A percentile compares a stretch with the other conserved stretches of the same genome.
These are phyloP conservation scores for Aristolochia contorta DNA, from an alignment of 164 flowering plant species.

Conservation along the genomic window DNA sequence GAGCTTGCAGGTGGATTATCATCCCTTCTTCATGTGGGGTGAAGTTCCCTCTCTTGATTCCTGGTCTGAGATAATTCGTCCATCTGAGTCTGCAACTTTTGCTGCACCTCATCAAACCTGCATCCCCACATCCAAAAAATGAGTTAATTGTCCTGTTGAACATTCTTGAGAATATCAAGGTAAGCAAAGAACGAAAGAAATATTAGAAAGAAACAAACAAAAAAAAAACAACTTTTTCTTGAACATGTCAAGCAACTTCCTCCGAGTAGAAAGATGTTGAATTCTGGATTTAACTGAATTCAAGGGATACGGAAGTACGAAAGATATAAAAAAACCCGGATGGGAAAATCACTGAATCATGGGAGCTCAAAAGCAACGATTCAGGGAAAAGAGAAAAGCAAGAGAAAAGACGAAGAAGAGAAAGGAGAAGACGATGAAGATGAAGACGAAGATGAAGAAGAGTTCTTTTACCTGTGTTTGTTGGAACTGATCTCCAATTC, in stretches of 20 bases:
- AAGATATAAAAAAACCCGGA: background rate
- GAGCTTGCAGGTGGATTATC: constrained; percentile 82
- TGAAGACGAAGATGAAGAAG: background rate
- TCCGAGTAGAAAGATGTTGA: too few species aligned
- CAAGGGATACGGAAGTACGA: background rate
- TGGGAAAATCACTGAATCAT: background rate
- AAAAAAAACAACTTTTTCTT: background rate
- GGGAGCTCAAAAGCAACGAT: background rate
- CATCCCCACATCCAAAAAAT: too few species aligned
- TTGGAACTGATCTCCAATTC: constrained; percentile 33
- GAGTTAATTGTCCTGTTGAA: too few species aligned
- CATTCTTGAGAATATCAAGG: background rate
- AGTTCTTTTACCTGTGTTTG: constrained; percentile 23
- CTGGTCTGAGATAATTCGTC: constrained; percentile 91
- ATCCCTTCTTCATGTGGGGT: constrained; percentile 89
- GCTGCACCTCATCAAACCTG: constrained; percentile 86
- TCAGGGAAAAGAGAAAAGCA: too few species aligned
- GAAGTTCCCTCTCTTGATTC: constrained; percentile 89
- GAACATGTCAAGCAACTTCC: too few species aligned
- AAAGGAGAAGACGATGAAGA: background rate
- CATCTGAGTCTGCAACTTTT: constrained; percentile 94
- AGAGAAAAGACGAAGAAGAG: background rate
- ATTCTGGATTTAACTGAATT: too few species aligned
- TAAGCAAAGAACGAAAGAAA: background rate
- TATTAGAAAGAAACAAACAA: background rate